Percentiles rank a stretch among this genome's conserved stretches.
These are phyloP conservation scores for Cercospora citrullina DNA, from an alignment of 2,329 filamentous ascomycete genomes.

Conservation along the genomic window DNA sequence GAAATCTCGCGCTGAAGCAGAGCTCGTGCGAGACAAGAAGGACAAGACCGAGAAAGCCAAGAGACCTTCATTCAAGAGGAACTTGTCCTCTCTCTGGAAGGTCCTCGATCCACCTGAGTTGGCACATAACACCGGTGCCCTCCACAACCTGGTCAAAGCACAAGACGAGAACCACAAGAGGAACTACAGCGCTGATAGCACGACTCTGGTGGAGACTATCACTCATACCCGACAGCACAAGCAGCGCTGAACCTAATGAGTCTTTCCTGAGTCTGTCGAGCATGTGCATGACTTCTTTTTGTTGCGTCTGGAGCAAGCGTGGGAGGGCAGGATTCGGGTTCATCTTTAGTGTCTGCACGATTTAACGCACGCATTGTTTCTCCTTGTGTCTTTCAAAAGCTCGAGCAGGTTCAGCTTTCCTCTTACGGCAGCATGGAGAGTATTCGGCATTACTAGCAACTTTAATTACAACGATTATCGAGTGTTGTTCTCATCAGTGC, in stretches of 20 bases:
- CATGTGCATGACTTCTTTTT: not conserved
- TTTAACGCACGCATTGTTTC: not conserved
- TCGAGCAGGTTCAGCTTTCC: not conserved
- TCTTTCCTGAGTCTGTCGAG: not conserved
- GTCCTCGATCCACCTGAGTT: conserved; percentile 22
- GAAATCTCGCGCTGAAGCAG: conserved; percentile 2
- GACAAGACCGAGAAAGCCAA: conserved; percentile 8
- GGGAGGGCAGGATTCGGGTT: too few species aligned
- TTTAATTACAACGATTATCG: not conserved
- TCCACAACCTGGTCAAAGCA: conserved; percentile 19
- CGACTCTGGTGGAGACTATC: conserved; percentile 10
- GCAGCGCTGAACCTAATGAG: not conserved
- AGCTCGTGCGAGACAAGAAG: conserved; percentile 9
- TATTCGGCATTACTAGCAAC: not conserved
- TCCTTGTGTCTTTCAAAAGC: not conserved
- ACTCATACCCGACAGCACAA: not conserved
- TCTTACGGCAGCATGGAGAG: not conserved
- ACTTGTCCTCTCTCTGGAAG: conserved; percentile 21
- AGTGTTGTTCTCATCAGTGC: not conserved
- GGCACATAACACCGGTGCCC: conserved; percentile 17
- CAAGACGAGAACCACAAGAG: conserved; percentile 6
- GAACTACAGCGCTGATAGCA: conserved; percentile 6
- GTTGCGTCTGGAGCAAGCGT: not conserved
- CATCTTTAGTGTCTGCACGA: not conserved
- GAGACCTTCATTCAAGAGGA: conserved; percentile 18